These are phyloP conservation scores for Coniochaeta sp. DNA, from an alignment of 2,329 filamentous ascomycete genomes.

Conservation along the genomic window DNA sequence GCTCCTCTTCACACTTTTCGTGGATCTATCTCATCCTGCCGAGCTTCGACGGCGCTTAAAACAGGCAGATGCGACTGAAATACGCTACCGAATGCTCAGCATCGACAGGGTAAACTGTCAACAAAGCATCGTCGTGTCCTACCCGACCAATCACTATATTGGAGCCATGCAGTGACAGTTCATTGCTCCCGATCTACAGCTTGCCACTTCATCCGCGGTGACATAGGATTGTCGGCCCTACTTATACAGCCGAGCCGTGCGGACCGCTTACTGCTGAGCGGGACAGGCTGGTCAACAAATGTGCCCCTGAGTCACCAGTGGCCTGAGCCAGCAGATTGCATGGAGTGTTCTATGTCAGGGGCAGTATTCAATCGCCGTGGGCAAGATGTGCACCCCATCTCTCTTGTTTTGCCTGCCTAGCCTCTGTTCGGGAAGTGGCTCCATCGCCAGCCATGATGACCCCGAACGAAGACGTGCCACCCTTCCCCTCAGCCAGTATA, in stretches of 20 bases:
- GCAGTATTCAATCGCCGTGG: not conserved
- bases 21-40: no score
- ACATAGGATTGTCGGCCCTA: not conserved
- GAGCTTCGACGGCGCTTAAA: no score
- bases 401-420: not conserved
- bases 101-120: not conserved
- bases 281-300: not conserved
- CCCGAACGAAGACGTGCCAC: no score
- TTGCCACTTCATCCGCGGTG: not conserved
- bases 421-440: not conserved
- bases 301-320: not conserved
- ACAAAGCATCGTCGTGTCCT: not conserved
- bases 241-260: not conserved
- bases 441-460: no score
- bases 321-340: not conserved
- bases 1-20: no score
- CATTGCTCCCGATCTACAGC: not conserved
- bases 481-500: not conserved
- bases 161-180: not conserved
- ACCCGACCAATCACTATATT: no score
- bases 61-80: no score
- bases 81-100: not conserved
- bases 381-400: no score
- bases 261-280: not conserved
- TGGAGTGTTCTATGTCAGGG: not conserved